Percentiles rank a stretch among this genome's conserved stretches.
These are phyloP conservation scores for Tinospora cordifolia DNA, from an alignment of 164 flowering plant genomes.

Conservation along the genomic window DNA sequence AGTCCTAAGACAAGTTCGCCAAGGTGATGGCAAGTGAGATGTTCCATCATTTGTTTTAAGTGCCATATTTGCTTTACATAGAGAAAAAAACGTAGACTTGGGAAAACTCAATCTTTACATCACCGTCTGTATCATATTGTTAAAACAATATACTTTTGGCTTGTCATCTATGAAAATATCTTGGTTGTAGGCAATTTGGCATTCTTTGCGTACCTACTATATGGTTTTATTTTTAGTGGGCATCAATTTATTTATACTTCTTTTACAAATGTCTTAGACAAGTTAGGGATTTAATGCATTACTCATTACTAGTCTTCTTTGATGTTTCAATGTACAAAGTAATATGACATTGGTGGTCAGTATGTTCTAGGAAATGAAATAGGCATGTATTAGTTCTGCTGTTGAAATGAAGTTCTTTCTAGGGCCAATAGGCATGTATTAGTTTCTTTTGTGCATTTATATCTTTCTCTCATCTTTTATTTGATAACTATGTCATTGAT, in stretches of 20 bases:
- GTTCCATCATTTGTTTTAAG: constrained; percentile 4
- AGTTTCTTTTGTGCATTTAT: too few species aligned
- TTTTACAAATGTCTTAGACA: background rate
- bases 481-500: too few species aligned
- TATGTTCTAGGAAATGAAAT: background rate
- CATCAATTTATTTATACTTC: background rate
- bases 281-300: background rate
- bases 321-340: background rate
- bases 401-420: too few species aligned
- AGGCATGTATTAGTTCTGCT: too few species aligned
- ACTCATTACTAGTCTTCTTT: background rate
- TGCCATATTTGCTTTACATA: background rate
- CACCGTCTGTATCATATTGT: background rate
- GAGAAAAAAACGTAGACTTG: background rate
- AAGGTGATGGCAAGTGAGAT: background rate
- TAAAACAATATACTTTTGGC: background rate
- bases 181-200: background rate
- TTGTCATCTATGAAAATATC: background rate
- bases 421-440: too few species aligned
- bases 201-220: background rate
- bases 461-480: too few species aligned
- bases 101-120: background rate
- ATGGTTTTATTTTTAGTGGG: background rate
- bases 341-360: background rate
- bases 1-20: constrained; percentile 21